Evolutionary conservation across 352 stramenopile species (phyloP).

Genomic region (Globisporangium lucens): DNA sequence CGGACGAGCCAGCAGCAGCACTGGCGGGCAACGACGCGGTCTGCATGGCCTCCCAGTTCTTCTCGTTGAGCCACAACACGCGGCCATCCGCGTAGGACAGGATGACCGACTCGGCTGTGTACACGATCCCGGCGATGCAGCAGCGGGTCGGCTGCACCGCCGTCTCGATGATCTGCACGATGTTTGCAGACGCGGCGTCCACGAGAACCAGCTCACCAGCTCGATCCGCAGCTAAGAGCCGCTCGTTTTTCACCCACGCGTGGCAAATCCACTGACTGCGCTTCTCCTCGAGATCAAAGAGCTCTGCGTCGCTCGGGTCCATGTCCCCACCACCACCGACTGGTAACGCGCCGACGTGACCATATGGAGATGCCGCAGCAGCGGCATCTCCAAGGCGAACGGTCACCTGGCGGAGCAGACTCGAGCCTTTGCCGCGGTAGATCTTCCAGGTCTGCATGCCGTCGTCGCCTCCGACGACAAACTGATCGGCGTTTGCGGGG

Average conservation of each 20-base stretch:
- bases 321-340: too few relatives aligned
- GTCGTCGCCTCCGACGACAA: conserved; percentile 59
- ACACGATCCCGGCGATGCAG: conserved; percentile 46
- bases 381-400: not conserved
- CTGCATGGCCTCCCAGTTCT: conserved; percentile 42
- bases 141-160: conserved; percentile 34
- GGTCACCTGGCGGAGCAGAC: conserved; percentile 29
- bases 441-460: conserved; percentile 72
- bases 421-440: conserved; percentile 32
- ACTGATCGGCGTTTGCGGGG: conserved; percentile 49
- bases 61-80: conserved; percentile 46
- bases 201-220: conserved; percentile 56
- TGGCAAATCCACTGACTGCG: conserved; percentile 49
- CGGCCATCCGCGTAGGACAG: conserved; percentile 46
- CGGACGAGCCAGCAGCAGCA: not conserved
- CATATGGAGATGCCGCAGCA: not conserved
- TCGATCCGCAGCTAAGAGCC: conserved; percentile 46
- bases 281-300: conserved; percentile 47
- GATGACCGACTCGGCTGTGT: conserved; percentile 47
- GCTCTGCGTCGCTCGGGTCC: conserved; percentile 4
- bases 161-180: conserved; percentile 31
- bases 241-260: conserved; percentile 48
- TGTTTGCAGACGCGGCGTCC: conserved; percentile 26
- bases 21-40: conserved; percentile 23
- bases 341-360: not conserved